Conservation (phyloP, 139 green algal genomes). For the Coelastrella sp. region DNA sequence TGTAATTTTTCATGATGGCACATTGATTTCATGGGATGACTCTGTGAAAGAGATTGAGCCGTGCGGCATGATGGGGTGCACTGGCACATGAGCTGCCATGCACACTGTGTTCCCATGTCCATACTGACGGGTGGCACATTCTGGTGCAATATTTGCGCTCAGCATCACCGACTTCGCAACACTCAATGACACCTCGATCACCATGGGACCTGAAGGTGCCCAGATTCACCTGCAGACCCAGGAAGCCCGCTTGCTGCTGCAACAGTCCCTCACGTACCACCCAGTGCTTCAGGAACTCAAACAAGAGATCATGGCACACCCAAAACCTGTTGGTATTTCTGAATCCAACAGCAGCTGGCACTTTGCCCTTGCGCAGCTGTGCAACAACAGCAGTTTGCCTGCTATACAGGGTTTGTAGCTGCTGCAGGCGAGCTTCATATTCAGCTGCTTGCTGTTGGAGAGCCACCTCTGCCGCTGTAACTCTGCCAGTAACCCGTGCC, state of each 20-base stretch:
- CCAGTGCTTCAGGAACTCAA: conserved; percentile 43
- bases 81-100: too few species aligned
- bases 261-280: conserved; percentile 10
- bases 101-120: too few species aligned
- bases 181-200: background rate
- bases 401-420: conserved; percentile 38
- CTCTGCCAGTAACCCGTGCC: background rate
- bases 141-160: background rate
- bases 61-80: too few species aligned
- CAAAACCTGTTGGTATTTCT: conserved; percentile 39
- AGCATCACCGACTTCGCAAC: background rate
- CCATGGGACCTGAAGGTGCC: background rate
- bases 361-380: conserved; percentile 7
- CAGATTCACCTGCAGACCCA: conserved; percentile 26
- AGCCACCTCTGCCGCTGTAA: conserved; percentile 23
- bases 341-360: conserved; percentile 6
- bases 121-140: background rate
- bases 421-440: background rate
- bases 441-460: conserved; percentile 39
- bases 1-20: too few species aligned
- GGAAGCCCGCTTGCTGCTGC: conserved; percentile 37
- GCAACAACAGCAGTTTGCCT: conserved; percentile 24
- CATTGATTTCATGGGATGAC: too few species aligned
- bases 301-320: conserved; percentile 18
- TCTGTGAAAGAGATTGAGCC: too few species aligned